Evolutionary conservation across 257 asterid species (phyloP).

Genomic region (Solanum gandarillasii): DNA sequence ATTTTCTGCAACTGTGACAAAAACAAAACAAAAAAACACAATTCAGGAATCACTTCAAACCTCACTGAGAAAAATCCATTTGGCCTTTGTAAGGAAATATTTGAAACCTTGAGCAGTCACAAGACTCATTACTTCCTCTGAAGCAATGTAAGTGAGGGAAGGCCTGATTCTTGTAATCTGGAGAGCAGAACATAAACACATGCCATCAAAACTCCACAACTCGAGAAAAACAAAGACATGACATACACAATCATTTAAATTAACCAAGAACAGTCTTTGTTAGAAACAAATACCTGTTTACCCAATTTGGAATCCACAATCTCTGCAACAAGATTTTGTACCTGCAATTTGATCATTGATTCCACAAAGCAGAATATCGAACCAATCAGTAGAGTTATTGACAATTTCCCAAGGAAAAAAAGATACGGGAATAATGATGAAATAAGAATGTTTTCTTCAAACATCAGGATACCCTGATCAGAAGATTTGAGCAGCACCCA

Average conservation of each 20-base stretch:
- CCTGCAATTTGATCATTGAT: slow-evolving; percentile 32
- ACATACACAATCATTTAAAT: neutral
- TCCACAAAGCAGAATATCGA: neutral
- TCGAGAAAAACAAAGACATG: neutral
- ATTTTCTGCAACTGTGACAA: slow-evolving; percentile 66
- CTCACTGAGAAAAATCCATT: neutral
- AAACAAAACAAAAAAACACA: neutral
- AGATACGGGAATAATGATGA: neutral
- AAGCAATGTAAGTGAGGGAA: slow-evolving; percentile 73
- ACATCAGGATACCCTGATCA: neutral
- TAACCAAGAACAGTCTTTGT: neutral
- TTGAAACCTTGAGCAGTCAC: slow-evolving; percentile 92
- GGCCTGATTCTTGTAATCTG: slow-evolving; percentile 85
- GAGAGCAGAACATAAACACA: neutral
- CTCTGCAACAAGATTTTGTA: slow-evolving; percentile 90
- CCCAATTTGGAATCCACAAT: slow-evolving; percentile 84
- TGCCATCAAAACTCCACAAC: neutral
- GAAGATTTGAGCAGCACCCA: neutral
- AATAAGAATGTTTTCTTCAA: neutral
- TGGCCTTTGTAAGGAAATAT: neutral
- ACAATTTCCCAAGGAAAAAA: neutral
- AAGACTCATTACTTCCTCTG: slow-evolving; percentile 97
- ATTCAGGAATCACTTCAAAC: neutral
- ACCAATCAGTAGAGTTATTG: neutral
- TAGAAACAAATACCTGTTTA: slow-evolving; percentile 53